Conservation (phyloP, 164 flowering plant species). For the Cinnamomum chago region DNA sequence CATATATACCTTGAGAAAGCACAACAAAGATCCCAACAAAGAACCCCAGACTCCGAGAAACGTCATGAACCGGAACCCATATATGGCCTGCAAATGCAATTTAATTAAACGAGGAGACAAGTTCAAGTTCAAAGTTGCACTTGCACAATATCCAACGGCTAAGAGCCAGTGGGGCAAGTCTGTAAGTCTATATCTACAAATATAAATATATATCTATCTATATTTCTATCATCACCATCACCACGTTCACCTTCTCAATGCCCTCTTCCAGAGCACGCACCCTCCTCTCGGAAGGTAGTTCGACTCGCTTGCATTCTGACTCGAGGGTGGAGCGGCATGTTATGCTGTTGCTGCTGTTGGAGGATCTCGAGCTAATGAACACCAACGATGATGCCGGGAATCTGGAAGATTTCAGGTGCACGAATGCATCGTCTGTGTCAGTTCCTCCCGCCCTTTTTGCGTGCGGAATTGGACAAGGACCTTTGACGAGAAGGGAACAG, state of each 20-base stretch:
- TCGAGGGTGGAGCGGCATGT: background rate
- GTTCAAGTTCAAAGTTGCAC: background rate
- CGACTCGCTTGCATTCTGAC: background rate
- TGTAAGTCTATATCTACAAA: too few relatives aligned
- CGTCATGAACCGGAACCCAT: conserved; percentile 61
- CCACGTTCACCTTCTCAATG: conserved; percentile 15
- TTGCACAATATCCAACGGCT: background rate
- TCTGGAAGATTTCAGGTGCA: background rate
- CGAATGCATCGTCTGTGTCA: too few relatives aligned
- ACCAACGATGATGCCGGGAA: background rate
- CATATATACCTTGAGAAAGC: conserved; percentile 79
- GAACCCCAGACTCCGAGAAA: conserved; percentile 70
- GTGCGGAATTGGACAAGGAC: background rate
- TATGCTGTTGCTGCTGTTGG: background rate
- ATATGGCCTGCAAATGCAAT: conserved; percentile 41
- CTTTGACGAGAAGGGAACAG: background rate
- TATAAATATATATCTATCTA: too few relatives aligned
- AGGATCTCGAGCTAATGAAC: background rate
- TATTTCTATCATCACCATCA: background rate
- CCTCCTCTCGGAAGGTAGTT: background rate
- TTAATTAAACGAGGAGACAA: background rate
- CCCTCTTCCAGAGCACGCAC: conserved; percentile 11
- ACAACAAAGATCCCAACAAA: conserved; percentile 63
- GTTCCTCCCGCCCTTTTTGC: background rate
- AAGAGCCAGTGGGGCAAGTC: background rate